A percentile compares a stretch with the other conserved stretches of the same genome.
Evolutionary conservation across 2,329 filamentous ascomycete species (phyloP).

Genomic region (Neonectria magnoliae): DNA sequence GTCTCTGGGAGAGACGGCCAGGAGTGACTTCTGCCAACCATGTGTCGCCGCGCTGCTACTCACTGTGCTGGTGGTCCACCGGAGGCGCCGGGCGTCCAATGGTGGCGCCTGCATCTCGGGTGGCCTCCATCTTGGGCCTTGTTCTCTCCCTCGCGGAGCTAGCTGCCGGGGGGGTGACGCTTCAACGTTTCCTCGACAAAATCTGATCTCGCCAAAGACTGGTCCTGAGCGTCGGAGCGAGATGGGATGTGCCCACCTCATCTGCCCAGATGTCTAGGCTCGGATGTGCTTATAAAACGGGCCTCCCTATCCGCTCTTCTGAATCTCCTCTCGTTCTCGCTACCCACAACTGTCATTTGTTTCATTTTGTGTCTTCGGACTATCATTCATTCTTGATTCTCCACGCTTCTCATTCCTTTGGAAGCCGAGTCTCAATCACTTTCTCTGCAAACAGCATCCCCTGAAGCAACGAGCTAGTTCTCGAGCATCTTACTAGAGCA

Average conservation of each 20-base stretch:
- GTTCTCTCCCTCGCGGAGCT: constrained; percentile 33
- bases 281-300: constrained; percentile 44
- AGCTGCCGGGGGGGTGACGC: constrained; percentile 1
- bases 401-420: constrained; percentile 47
- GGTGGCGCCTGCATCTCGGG: constrained; percentile 18
- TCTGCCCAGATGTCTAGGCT: constrained; percentile 28
- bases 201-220: constrained; percentile 34
- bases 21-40: constrained; percentile 18
- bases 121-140: constrained; percentile 4
- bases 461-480: constrained; percentile 42
- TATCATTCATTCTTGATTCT: constrained; percentile 40
- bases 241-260: constrained; percentile 13
- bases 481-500: constrained; percentile 31
- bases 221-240: constrained; percentile 17
- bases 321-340: constrained; percentile 22
- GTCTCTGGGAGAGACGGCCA: not conserved
- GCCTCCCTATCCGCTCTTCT: constrained; percentile 33
- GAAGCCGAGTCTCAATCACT: constrained; percentile 41
- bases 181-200: constrained; percentile 38
- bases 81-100: constrained; percentile 32
- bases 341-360: constrained; percentile 38
- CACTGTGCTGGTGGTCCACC: constrained; percentile 29
- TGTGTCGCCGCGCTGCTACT: constrained; percentile 20
- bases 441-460: constrained; percentile 30
- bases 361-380: constrained; percentile 44